These are phyloP conservation scores for Entrophospora sp. DNA, from an alignment of 192 early-diverging fungal genomes.

Conservation along the genomic window DNA sequence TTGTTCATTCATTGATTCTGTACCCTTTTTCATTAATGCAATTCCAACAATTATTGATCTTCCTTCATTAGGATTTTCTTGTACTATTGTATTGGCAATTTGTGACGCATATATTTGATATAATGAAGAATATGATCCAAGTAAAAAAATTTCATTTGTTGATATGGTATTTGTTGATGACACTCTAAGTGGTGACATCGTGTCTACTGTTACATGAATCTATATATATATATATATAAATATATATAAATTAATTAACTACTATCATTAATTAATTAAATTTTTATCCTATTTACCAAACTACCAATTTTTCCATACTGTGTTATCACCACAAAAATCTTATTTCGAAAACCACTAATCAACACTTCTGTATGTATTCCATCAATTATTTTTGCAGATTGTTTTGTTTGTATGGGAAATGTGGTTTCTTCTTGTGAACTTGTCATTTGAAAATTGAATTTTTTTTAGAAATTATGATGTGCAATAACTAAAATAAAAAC, in stretches of 20 bases:
- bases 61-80: conserved; percentile 38
- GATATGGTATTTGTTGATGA: neutral
- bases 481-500: no score
- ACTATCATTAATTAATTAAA: neutral
- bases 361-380: conserved; percentile 40
- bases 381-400: conserved; percentile 30
- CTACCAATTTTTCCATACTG: conserved; percentile 46
- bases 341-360: conserved; percentile 35
- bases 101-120: conserved; percentile 41
- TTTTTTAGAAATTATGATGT: no score
- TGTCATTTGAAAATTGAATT: no score
- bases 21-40: no score
- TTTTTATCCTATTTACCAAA: conserved; percentile 27
- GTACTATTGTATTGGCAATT: conserved; percentile 37
- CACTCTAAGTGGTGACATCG: neutral
- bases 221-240: no score
- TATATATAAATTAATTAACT: no score
- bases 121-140: no score
- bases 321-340: conserved; percentile 40
- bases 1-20: no score
- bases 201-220: neutral
- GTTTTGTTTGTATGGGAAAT: conserved; percentile 38
- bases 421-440: no score
- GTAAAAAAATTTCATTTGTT: conserved; percentile 24
- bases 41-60: conserved; percentile 36